Evolutionary conservation across 108 stramenopile species (phyloP).

Genomic region (Hondaea fermentalgiana): DNA sequence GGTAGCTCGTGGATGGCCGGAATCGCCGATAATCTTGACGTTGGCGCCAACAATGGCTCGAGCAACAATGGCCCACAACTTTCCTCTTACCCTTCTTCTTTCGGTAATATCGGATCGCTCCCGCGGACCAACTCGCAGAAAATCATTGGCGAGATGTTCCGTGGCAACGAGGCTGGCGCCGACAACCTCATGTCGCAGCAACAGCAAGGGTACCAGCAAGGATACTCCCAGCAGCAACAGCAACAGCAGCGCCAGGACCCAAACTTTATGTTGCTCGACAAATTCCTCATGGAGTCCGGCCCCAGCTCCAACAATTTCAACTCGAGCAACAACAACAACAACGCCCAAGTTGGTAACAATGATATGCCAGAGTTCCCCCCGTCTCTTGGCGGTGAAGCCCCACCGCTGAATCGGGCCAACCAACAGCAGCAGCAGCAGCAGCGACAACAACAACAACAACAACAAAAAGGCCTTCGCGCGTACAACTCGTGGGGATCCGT

Average conservation of each 20-base stretch:
- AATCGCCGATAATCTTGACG: neutral
- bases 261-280: neutral
- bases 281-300: neutral
- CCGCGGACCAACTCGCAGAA: neutral
- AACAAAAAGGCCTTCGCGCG: neutral
- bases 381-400: neutral
- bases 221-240: no score
- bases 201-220: no score
- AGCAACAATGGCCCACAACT: neutral
- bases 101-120: neutral
- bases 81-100: neutral
- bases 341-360: neutral
- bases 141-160: neutral
- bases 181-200: neutral
- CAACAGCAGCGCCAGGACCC: neutral
- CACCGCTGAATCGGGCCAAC: neutral
- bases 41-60: neutral
- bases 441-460: neutral
- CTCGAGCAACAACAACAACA: neutral
- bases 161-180: neutral
- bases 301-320: neutral
- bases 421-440: neutral
- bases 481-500: slow-evolving; percentile 4
- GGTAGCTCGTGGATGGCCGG: neutral
- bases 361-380: neutral